phyloP scores from a whole-genome alignment of 805 yeast species.

The Jamesozyma piceae region DNA sequence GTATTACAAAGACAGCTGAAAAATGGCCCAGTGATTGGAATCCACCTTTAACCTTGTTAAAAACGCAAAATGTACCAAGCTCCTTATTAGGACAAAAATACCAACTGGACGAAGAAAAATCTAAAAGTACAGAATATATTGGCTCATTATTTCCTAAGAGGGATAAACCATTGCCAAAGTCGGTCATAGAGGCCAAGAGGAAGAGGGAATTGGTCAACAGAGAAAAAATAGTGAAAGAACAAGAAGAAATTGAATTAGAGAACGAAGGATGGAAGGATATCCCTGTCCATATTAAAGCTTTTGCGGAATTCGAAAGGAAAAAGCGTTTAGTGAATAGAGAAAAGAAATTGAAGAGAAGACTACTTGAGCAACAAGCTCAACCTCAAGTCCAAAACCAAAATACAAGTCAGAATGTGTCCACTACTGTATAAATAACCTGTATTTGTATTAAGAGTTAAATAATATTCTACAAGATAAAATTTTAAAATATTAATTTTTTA shows the following conservation, averaged over 20 bases:
- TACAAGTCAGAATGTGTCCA: too few relatives aligned
- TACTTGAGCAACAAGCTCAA: not conserved
- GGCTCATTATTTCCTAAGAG: slow-evolving; percentile 29
- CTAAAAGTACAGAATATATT: slow-evolving; percentile 6
- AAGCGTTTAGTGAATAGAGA: slow-evolving; percentile 34
- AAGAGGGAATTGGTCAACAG: slow-evolving; percentile 6
- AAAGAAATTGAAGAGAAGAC: slow-evolving; percentile 1
- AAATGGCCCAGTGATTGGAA: slow-evolving; percentile 61
- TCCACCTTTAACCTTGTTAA: slow-evolving; percentile 40
- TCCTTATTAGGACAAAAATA: slow-evolving; percentile 3
- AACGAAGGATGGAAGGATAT: slow-evolving; percentile 46
- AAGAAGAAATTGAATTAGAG: slow-evolving; percentile 21
- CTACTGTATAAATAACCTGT: too few relatives aligned
- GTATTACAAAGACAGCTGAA: slow-evolving; percentile 34
- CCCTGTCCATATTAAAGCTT: slow-evolving; percentile 68
- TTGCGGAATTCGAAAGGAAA: slow-evolving; percentile 72
- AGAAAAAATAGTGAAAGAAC: slow-evolving; percentile 6
- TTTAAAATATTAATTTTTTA: not conserved
- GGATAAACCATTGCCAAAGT: slow-evolving; percentile 23
- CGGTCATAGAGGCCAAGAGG: slow-evolving; percentile 28
- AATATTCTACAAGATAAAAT: too few relatives aligned
- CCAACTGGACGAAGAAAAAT: slow-evolving; percentile 1
- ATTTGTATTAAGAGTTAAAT: too few relatives aligned
- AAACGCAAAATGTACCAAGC: slow-evolving; percentile 36
- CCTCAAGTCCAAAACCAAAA: too few relatives aligned